These are phyloP conservation scores for Syncephalastrum contaminatum DNA, from an alignment of 371 early-diverging fungal species.

Conservation along the genomic window DNA sequence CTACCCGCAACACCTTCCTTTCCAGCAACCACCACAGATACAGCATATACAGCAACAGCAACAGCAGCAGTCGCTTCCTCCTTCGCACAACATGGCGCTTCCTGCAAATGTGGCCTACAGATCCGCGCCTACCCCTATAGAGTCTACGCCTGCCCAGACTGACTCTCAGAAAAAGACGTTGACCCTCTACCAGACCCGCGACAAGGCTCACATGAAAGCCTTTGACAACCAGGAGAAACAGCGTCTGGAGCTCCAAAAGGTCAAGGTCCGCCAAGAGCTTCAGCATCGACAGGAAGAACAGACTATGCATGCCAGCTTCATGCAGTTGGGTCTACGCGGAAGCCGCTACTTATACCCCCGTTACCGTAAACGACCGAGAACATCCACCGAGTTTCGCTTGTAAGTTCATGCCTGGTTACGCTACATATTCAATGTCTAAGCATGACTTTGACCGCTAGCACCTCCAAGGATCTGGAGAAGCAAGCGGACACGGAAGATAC, in stretches of 20 bases:
- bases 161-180: constrained; percentile 21
- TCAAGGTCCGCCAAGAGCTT: constrained; percentile 36
- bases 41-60: background rate
- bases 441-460: constrained; percentile 11
- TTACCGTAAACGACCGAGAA: constrained; percentile 30
- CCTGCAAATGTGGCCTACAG: background rate
- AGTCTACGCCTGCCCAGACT: constrained; percentile 16
- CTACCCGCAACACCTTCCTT: no score
- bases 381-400: constrained; percentile 28
- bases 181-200: constrained; percentile 27
- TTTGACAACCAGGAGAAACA: constrained; percentile 39
- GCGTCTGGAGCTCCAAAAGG: constrained; percentile 33
- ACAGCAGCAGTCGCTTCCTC: background rate
- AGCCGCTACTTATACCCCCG: constrained; percentile 29
- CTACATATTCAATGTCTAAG: background rate
- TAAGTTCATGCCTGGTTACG: constrained; percentile 11
- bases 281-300: constrained; percentile 21
- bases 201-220: constrained; percentile 30
- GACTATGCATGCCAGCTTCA: constrained; percentile 20
- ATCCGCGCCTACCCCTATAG: background rate
- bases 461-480: constrained; percentile 53
- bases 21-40: no score
- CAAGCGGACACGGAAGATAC: constrained; percentile 62
- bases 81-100: constrained; percentile 3
- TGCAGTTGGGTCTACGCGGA: constrained; percentile 18